Evolutionary conservation across 75 land plant species (phyloP), one percentile per base, ranked within the genome.

Genomic region (Picea glauca): DNA sequence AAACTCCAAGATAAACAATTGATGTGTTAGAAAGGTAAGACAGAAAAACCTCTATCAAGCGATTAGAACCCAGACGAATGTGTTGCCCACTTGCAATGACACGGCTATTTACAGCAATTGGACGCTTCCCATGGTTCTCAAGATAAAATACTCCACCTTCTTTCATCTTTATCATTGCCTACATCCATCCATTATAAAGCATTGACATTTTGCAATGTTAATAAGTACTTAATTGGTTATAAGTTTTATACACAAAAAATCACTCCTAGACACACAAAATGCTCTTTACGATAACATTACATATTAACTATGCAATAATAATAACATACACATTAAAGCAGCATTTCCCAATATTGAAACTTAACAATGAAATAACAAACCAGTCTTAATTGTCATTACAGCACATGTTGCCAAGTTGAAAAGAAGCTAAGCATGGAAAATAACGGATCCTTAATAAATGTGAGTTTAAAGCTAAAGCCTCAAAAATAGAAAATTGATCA

Each of bases 131-230:
- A 31, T 92, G 78, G 86, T 96, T 96, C 62, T 77, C 87, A 57
- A 94, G 57, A 66, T 62, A 72, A 81, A 96, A 96, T 15, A 90
- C 78, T 76, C 97, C 98, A 83, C 92, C 94, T 78, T 82, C 84
- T 56, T 89, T 88, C 79, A 96, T 83, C 81, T 87, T 94, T 58
- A 96, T 89, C 18, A 81, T 86, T 62, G 99, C 99, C 99, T 96
- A 31, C 14, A 74, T 20, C 8, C 17, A 5, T 57, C 4, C 26
- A 26, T 26, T 26, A 26, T 13, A 64, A 77, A 66, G 18, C 35
- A 33, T 15, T 1, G 33, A 56, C 7, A 11, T 31, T 14, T 17
- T 5, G 11, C 14, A 78, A 40, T 7, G 56, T 20, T 23, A 72
- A 30, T 73, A 2, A 40, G 70, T 40, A 66, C 4, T 18, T 67